phyloP scores from a whole-genome alignment of 1,284 basidiomycete species.

The Veloboletus limbatus region DNA sequence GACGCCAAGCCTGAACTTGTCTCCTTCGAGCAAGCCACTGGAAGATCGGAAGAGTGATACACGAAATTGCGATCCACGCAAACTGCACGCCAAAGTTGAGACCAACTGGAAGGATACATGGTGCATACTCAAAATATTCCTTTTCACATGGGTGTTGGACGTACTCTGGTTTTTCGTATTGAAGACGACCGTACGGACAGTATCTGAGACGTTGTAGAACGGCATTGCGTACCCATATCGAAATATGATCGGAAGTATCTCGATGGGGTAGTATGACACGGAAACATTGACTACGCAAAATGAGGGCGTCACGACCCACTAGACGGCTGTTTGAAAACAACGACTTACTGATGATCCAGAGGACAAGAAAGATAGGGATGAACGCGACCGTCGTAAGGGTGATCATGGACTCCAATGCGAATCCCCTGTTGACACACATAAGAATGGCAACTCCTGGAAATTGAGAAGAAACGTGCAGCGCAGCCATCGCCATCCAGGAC shows the following conservation, averaged over 20 bases:
- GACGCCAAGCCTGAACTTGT: conserved; percentile 27
- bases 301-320: neutral
- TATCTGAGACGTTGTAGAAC: conserved; percentile 66
- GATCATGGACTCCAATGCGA: conserved; percentile 63
- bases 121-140: conserved; percentile 2
- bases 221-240: conserved; percentile 67
- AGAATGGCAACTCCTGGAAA: neutral
- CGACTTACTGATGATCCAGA: conserved; percentile 63
- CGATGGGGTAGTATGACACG: conserved; percentile 60
- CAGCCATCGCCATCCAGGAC: conserved; percentile 60
- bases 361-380: conserved; percentile 58
- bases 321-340: neutral
- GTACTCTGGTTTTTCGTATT: conserved; percentile 59
- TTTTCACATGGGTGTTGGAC: conserved; percentile 19
- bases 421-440: conserved; percentile 38
- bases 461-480: conserved; percentile 40
- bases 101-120: conserved; percentile 45
- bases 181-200: conserved; percentile 66
- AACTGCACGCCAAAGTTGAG: conserved; percentile 59
- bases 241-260: conserved; percentile 65
- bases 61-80: conserved; percentile 52
- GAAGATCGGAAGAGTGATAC: conserved; percentile 48
- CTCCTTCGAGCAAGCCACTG: conserved; percentile 39
- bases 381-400: conserved; percentile 53
- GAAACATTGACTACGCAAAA: conserved; percentile 59